Evolutionary conservation across 2,329 filamentous ascomycete genomes (phyloP).

Genomic region (Eutypella sp.): DNA sequence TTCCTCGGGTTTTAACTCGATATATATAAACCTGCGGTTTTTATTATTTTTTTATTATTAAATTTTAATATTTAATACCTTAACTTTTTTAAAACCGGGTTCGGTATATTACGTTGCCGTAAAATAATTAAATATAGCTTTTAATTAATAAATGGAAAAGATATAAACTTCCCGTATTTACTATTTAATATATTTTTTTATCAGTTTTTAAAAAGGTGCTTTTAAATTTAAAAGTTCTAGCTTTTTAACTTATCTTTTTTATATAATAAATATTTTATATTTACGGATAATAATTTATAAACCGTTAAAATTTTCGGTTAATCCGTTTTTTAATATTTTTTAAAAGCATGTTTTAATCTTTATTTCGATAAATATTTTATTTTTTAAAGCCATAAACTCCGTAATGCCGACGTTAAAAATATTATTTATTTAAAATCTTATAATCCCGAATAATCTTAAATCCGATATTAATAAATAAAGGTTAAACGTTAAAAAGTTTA

Average conservation of each 20-base stretch:
- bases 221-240: neutral
- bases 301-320: too few species aligned
- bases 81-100: neutral
- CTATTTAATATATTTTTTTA: slow-evolving; percentile 1
- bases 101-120: neutral
- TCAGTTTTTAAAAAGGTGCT: neutral
- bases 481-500: too few species aligned
- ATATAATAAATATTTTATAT: neutral
- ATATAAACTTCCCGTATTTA: slow-evolving; percentile 4
- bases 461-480: too few species aligned
- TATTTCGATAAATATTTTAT: neutral
- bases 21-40: too few species aligned
- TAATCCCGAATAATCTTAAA: too few species aligned
- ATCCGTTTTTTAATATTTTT: too few species aligned
- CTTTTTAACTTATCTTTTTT: neutral
- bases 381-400: neutral
- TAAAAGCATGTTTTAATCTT: neutral
- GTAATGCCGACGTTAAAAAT: neutral
- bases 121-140: slow-evolving; percentile 2
- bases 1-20: too few species aligned
- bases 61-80: neutral
- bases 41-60: too few species aligned
- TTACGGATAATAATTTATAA: neutral
- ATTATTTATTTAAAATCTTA: too few species aligned
- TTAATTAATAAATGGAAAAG: slow-evolving; percentile 2